A percentile compares a stretch with the other conserved stretches of the same genome.
Evolutionary conservation across 371 early-diverging fungal genomes (phyloP).

Genomic region (Mucor lusitanicus): DNA sequence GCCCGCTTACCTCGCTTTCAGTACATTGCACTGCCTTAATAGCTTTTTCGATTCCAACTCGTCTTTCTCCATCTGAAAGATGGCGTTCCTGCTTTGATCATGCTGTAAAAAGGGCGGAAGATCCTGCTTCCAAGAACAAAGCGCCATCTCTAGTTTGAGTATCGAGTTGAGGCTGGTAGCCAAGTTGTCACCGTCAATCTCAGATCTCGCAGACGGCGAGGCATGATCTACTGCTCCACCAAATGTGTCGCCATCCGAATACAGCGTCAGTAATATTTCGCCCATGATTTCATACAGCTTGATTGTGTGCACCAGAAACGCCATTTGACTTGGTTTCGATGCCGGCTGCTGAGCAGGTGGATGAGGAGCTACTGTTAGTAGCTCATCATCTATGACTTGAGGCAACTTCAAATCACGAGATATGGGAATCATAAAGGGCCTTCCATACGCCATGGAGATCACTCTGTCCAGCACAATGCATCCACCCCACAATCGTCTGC

Average conservation of each 20-base stretch:
- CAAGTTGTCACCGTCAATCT: constrained; percentile 14
- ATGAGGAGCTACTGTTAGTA: constrained; percentile 13
- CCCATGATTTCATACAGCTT: constrained; percentile 34
- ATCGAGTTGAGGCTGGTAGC: constrained; percentile 18
- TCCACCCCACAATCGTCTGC: constrained; percentile 29
- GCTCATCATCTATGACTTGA: constrained; percentile 27
- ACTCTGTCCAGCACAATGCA: constrained; percentile 32
- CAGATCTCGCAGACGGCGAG: background rate
- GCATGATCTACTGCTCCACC: background rate
- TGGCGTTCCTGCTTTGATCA: background rate
- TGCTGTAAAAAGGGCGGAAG: constrained; percentile 24
- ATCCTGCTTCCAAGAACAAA: constrained; percentile 24
- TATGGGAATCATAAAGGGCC: constrained; percentile 33
- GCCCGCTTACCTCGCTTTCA: constrained; percentile 23
- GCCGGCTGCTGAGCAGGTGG: constrained; percentile 22
- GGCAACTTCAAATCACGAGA: constrained; percentile 18
- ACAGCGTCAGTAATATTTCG: constrained; percentile 25
- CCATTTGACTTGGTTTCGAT: constrained; percentile 31
- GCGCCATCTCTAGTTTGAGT: constrained; percentile 23
- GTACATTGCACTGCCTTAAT: constrained; percentile 27
- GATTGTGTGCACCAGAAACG: constrained; percentile 25
- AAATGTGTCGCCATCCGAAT: constrained; percentile 16
- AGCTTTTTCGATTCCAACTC: constrained; percentile 5
- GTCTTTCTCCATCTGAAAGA: background rate
- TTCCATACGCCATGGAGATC: constrained; percentile 33